Conservation (phyloP, 306 rosid species). For the Abrus precatorius region DNA sequence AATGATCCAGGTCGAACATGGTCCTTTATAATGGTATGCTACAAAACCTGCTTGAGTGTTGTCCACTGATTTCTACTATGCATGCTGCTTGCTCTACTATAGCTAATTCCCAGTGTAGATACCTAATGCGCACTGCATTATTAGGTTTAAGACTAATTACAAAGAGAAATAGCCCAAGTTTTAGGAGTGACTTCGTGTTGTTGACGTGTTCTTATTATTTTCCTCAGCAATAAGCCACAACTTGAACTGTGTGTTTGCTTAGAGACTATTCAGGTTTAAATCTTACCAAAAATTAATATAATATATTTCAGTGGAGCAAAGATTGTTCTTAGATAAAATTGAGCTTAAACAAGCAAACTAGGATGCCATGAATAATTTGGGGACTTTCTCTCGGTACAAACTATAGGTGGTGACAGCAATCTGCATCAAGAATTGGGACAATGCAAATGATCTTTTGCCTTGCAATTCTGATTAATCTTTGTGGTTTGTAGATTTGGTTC, state of each 20-base stretch:
- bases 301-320: neutral
- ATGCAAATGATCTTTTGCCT: no score
- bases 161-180: neutral
- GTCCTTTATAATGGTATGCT: constrained; percentile 79
- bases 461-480: no score
- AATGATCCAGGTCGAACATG: constrained; percentile 91
- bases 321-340: neutral
- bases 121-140: neutral
- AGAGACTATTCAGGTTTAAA: neutral
- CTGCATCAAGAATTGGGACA: no score
- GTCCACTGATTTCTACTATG: constrained; percentile 16
- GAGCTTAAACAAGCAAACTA: neutral
- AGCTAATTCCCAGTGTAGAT: constrained; percentile 7
- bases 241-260: neutral
- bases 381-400: no score
- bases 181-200: neutral
- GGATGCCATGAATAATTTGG: neutral
- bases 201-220: neutral
- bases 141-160: neutral
- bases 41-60: constrained; percentile 3
- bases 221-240: constrained; percentile 1
- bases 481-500: no score
- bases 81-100: constrained; percentile 20
- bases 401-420: no score
- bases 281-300: neutral